Base-by-base conservation (phyloP, 2,329 filamentous ascomycete genomes). In the Colletotrichum destructivum region DNA sequence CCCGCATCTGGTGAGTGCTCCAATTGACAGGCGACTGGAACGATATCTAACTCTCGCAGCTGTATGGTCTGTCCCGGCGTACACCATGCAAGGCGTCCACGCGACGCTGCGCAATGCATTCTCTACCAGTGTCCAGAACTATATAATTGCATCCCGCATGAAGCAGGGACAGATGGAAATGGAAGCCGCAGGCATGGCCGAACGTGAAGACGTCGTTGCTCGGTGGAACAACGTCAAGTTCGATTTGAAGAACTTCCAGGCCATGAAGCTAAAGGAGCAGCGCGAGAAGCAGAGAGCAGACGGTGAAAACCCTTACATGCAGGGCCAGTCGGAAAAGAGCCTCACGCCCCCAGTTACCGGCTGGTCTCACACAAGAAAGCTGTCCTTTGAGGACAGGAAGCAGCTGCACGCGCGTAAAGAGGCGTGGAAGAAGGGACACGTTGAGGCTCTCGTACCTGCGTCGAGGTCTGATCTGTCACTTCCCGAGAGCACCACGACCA, bases 81-180 rank as follows among this genome's bases (percentile, higher is more conserved):
- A 96, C 77, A 89, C 93, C 4, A 92, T 95, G 86, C 93, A 95
- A 79, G 95, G 95, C 2, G 86, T 96, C 1, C 91, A 96, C 76
- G 93, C 93, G 51, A 92, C 96, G 79, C 86, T 96, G 64, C 88
- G 91, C 73, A 94, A 92, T 74, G 82, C 88, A 56, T 92, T 94
- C 75, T 90, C 91, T 31, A 90, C 88, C 55, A 93, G 90, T 73
- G 90, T 94, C 21, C 87, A 93, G 60, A 94, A 93, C 75, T 96
- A 96, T 78, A 94, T 97, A 74, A 89, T 94, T 56, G 89, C 93
- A 1, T 93, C 94, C 2, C 88, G 94, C 56, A 93, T 93, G 60
- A 86, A 91, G 0, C 93, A 97, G 79, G 94, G 94, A 1, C 90
- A 90, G 72, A 89, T 91, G 54, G 93, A 95, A 62, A 87, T 90